phyloP scores from a whole-genome alignment of 2,329 filamentous ascomycete genomes.

The Apiospora arundinis region DNA sequence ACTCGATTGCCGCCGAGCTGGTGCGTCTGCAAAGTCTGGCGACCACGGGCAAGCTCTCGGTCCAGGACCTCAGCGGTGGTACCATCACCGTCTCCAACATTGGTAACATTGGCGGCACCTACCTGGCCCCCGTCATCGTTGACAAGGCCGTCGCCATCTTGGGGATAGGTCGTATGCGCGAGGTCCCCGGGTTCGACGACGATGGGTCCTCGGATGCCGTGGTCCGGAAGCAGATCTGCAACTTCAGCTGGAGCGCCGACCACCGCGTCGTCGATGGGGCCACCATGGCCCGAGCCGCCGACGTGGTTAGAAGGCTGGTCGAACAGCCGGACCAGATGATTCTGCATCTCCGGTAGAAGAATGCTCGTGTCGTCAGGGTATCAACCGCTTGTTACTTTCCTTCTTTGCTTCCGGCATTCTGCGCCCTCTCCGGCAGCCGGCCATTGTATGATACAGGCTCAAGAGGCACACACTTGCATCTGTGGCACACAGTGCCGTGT shows the following conservation, averaged over 20 bases:
- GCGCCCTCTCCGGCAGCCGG: no score
- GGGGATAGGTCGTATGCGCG: slow-evolving; percentile 81
- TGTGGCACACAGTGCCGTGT: neutral
- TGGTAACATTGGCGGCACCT: slow-evolving; percentile 91
- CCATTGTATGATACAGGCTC: neutral
- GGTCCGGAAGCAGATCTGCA: slow-evolving; percentile 78
- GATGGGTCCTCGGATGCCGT: slow-evolving; percentile 56
- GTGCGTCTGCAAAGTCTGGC: slow-evolving; percentile 75
- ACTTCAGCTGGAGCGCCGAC: slow-evolving; percentile 96
- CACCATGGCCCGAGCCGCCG: slow-evolving; percentile 89
- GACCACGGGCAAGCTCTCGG: slow-evolving; percentile 73
- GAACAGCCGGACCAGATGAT: slow-evolving; percentile 90
- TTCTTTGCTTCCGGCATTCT: no score
- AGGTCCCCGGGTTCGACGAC: slow-evolving; percentile 79
- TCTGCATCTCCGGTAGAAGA: slow-evolving; percentile 71
- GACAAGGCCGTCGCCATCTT: slow-evolving; percentile 91
- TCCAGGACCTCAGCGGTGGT: slow-evolving; percentile 79
- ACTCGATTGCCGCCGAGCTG: slow-evolving; percentile 80
- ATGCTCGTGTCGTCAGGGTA: neutral
- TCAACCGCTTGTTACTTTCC: no score
- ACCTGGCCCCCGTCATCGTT: slow-evolving; percentile 89
- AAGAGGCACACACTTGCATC: neutral
- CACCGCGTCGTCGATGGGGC: slow-evolving; percentile 94
- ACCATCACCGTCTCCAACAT: slow-evolving; percentile 98
- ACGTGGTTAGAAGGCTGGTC: slow-evolving; percentile 76